Base-by-base conservation (phyloP, 495 filamentous ascomycete species). In the Annulohypoxylon maeteangense region DNA sequence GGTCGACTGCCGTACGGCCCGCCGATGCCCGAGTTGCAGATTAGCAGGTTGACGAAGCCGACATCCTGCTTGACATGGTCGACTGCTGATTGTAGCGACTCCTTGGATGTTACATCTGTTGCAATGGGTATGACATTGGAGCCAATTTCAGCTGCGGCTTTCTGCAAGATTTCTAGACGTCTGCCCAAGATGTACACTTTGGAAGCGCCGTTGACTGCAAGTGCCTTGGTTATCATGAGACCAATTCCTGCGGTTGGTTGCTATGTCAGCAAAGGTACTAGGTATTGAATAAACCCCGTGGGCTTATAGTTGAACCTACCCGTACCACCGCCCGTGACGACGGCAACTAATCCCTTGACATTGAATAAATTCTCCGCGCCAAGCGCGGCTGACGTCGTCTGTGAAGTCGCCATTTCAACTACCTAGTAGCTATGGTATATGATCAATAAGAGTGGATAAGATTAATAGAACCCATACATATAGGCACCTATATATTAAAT, bases 171-270 rank as follows among this genome's bases (percentile, higher is more conserved):
- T 18, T 88, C 82, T 40, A 85, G 73, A 8, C 90, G 85, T 27
- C 91, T 84, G n/a, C 90, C 90, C 40, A 90, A 71, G 55, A 94
- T 92, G 84, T 92, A 94, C 23, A 94, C 87, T 62, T 87, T 88
- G 12, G 79, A 66, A 7, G 91, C 91, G 11, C 91, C 91, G 70
- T 90, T 90, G 34, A 72, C 65, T 25, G 82, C 88, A 3, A 93
- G 84, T 25, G 90, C 89, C 64, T 84, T 84, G 7, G 90, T 83
- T 78, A 92, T 91, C 84, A 89, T 89, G 14, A 87, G 76, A 18
- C 90, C 90, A 70, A 92, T 90, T 12, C 90, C 90, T 90, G 42
- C 22, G 32, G 2, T 7, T 10, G 16, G 25, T 1, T 5, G 25
- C 20, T 45, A 38, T 29, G 34, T 71, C 22, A 73, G 60, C 45